Base-by-base conservation (phyloP, 2,329 filamentous ascomycete species). In the Bisporella sp. region DNA sequence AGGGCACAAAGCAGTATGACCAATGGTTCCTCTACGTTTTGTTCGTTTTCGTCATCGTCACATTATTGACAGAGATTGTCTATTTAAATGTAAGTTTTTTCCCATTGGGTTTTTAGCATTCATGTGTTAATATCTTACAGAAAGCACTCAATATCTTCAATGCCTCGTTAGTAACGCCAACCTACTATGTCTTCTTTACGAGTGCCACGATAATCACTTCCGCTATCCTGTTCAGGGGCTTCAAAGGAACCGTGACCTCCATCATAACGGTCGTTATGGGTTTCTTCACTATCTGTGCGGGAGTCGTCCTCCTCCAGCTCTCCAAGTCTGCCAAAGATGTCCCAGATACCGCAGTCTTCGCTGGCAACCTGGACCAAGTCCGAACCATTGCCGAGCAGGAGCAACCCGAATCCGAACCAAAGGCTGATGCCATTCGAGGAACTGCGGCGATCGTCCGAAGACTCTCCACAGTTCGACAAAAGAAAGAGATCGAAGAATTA, bases 121-220 rank as follows among this genome's bases (percentile, higher is more conserved):
- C 31, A 51, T 43, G 57, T 58, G 37, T 57, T 41, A 33, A 42
- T 29, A 3, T 29, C 13, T 30, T 45, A 52, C 70, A 97, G 91
- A 99, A 99, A 96, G 93, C 93, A 5, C 77, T 97, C 50, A 97
- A 99, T 64, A 71, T 99, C 46, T 97, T 92, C 76, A 97, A 99
- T 63, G 93, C 93, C 37, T 92, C 93, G 6, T 79, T 99, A 57
- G 93, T 99, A 53, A 99, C 93, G 0, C 93, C 93, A 1, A 99
- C 93, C 2, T 99, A 99, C 71, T 99, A 99, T 68, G 93, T 99
- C 58, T 92, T 95, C 73, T 99, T 99, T 67, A 99, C 93, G 39
- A 95, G 85, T 60, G 87, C 90, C 5, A 97, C 93, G 21, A 96
- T 99, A 58, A 81, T 97, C 59, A 95, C 91, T 5, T 96, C 92